These are phyloP conservation scores for Rhodamnia argentea DNA, from an alignment of 345 rosid species.

Conservation along the genomic window DNA sequence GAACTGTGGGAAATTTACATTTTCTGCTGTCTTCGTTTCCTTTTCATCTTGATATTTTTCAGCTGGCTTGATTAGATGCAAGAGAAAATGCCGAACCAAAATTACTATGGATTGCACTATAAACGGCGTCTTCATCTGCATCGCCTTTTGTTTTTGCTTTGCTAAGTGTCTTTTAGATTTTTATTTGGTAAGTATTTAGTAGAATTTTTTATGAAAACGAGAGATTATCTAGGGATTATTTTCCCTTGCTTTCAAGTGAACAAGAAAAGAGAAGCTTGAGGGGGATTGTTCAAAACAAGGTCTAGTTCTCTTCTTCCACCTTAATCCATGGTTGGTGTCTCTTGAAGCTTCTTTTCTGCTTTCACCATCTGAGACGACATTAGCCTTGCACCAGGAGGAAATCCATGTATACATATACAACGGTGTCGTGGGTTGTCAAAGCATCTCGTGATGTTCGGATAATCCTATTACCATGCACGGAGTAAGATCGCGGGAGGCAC, in stretches of 20 bases:
- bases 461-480: neutral
- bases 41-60: neutral
- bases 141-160: neutral
- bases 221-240: neutral
- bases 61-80: neutral
- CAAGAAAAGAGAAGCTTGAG: neutral
- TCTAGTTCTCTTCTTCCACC: neutral
- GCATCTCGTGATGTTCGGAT: neutral
- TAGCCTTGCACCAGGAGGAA: neutral
- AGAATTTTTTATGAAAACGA: neutral
- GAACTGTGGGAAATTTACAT: neutral
- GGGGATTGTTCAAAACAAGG: slow-evolving; percentile 5
- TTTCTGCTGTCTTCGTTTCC: neutral
- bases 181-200: neutral
- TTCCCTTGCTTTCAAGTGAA: neutral
- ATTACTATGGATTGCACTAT: neutral
- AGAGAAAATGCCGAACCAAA: neutral
- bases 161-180: neutral
- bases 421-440: neutral
- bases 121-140: neutral
- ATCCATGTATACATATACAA: neutral
- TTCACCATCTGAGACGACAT: neutral
- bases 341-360: neutral
- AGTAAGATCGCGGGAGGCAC: neutral
- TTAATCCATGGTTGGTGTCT: neutral